These are phyloP conservation scores for Hirschioporus abietinus DNA, from an alignment of 768 basidiomycete genomes.

Conservation along the genomic window DNA sequence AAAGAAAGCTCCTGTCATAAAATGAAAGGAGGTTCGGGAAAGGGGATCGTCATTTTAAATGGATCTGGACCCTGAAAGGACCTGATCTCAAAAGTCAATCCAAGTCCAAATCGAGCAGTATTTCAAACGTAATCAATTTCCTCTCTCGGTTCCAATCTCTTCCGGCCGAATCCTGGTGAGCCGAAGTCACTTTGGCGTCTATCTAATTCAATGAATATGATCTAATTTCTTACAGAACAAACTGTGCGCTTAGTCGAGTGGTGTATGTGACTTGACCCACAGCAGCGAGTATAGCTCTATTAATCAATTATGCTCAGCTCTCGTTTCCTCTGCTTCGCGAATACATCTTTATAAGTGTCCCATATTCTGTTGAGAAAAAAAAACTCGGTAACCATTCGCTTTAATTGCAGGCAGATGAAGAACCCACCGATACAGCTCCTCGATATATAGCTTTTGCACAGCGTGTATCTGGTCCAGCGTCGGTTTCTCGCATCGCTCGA, in stretches of 20 bases:
- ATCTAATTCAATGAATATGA: neutral
- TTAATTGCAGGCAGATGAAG: constrained; percentile 3
- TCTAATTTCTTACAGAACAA: constrained; percentile 5
- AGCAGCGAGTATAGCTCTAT: constrained; percentile 6
- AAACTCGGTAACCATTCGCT: neutral
- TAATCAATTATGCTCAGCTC: constrained; percentile 78
- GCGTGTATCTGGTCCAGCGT: constrained; percentile 73
- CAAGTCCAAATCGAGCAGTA: neutral
- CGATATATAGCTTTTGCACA: constrained; percentile 83
- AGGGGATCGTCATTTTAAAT: neutral
- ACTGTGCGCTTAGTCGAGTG: neutral
- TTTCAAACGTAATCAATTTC: neutral
- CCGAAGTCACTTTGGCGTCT: neutral
- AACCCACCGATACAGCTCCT: constrained; percentile 80
- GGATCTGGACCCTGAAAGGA: neutral
- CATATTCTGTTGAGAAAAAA: constrained; percentile 89
- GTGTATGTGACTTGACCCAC: too few species aligned
- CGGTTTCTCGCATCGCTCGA: constrained; percentile 72
- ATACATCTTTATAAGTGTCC: constrained; percentile 93
- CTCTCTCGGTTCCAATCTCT: neutral
- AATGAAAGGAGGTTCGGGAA: neutral
- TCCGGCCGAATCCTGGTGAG: neutral
- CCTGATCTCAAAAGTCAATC: constrained; percentile 1
- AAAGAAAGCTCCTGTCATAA: neutral
- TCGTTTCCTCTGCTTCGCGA: constrained; percentile 74